A percentile compares a stretch with the other conserved stretches of the same genome.
Conservation (phyloP, 1,139 yeast genomes). For the Hyphopichia buzzinii region DNA sequence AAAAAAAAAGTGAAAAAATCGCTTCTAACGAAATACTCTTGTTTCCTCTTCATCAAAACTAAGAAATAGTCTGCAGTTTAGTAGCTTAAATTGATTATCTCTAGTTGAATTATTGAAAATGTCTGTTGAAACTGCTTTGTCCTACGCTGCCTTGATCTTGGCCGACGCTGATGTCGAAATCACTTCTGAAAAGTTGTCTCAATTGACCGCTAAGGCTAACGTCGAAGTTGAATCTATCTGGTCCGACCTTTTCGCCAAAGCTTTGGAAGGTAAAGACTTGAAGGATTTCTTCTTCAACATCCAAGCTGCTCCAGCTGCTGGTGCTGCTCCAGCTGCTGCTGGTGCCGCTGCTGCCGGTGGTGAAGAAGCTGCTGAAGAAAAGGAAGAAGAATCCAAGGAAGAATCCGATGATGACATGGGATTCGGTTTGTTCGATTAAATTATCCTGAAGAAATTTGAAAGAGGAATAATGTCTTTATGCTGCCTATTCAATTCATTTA, state of each 20-base stretch:
- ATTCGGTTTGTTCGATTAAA: conserved; percentile 80
- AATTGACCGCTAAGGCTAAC: conserved; percentile 54
- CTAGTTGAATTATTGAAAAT: conserved; percentile 43
- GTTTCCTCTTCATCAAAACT: conserved; percentile 16
- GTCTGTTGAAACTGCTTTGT: conserved; percentile 82
- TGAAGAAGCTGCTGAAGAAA: conserved; percentile 53
- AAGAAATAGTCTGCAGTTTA: conserved; percentile 76
- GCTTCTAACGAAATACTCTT: not conserved
- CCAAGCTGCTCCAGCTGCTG: conserved; percentile 68
- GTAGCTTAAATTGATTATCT: conserved; percentile 46
- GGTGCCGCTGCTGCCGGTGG: conserved; percentile 57
- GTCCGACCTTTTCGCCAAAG: conserved; percentile 82
- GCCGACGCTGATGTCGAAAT: conserved; percentile 82
- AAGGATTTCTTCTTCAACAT: conserved; percentile 74
- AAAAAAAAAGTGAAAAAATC: not conserved
- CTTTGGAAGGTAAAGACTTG: conserved; percentile 75
- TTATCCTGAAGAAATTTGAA: conserved; percentile 5
- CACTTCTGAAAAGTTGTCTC: conserved; percentile 70
- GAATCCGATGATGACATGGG: conserved; percentile 77
- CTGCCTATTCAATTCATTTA: not conserved
- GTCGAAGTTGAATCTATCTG: conserved; percentile 59
- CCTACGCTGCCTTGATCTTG: conserved; percentile 86
- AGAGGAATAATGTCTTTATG: not conserved
- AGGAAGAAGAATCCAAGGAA: conserved; percentile 56
- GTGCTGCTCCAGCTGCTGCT: conserved; percentile 56